Base-by-base conservation (phyloP, 352 stramenopile species). In the Phytophthora macrochlamydospora region DNA sequence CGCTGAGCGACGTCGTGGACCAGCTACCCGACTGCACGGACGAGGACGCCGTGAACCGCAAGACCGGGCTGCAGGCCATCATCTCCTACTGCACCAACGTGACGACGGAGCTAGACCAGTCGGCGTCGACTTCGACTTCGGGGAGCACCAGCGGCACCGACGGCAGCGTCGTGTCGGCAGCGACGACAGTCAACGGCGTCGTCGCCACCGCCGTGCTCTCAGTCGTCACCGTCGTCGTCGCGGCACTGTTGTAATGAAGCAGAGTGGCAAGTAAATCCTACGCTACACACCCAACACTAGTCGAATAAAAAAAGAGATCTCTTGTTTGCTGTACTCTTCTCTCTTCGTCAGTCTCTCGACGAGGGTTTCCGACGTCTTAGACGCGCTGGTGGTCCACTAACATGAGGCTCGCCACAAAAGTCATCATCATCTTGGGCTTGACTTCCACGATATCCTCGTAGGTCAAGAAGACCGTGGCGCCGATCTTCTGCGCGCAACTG, bases 401-500 rank as follows among this genome's bases (percentile, higher is more conserved):
- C 87, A 94, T 94, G 57, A 97, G 76, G 52, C 84, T 90, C 13
- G 90, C 90, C 13, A 97, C 84, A 56, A 93, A 94, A 7, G 85
- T 94, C 81, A 97, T 92, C 67, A 97, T 94, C 90, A 97, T 97
- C 83, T 97, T 97, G 38, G 84, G 85, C 78, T 97, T 97, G 59
- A 97, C 92, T 71, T 98, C 91, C 35, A 98, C 87, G 63, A 98
- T 98, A 66, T 98, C 93, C 68, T 98, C 93, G 63, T 92, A 96
- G 42, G 91, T 97, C 8, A 98, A 65, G 67, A 98, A 98, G n/a
- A 98, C 90, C 13, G 80, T 80, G 8, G 92, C 93, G 18, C 92
- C 92, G 48, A 98, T 96, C 79, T 98, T 98, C 55, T 96, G 87
- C 37, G 92, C 92, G 58, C 93, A 95, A 67, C 81, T 96, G 76